These are phyloP conservation scores for Plantago elongata DNA, from an alignment of 257 asterid genomes.

Conservation along the genomic window DNA sequence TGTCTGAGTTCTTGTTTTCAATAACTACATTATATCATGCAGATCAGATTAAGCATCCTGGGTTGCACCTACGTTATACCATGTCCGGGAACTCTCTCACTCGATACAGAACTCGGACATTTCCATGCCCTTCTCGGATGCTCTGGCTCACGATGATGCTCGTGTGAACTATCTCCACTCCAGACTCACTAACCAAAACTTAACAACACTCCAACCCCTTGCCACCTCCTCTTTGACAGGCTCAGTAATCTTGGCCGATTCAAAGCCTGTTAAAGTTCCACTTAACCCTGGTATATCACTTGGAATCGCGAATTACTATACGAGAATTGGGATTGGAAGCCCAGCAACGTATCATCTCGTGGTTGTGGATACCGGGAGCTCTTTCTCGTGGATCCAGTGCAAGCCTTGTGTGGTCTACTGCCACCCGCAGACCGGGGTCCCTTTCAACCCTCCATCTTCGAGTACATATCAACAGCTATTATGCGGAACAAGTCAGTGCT, in stretches of 20 bases:
- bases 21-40: constrained; percentile 13
- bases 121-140: constrained; percentile 21
- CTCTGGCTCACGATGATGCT: constrained; percentile 29
- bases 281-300: constrained; percentile 36
- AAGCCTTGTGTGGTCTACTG: constrained; percentile 44
- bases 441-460: constrained; percentile 39
- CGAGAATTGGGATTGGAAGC: constrained; percentile 44
- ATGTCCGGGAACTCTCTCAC: constrained; percentile 16
- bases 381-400: constrained; percentile 54
- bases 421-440: constrained; percentile 39
- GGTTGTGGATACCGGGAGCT: constrained; percentile 55
- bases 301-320: constrained; percentile 46
- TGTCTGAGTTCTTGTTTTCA: not conserved
- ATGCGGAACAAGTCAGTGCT: constrained; percentile 36
- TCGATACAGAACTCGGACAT: constrained; percentile 14
- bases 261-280: constrained; percentile 28
- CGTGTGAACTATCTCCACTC: constrained; percentile 38
- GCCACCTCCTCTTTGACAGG: not conserved
- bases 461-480: constrained; percentile 29
- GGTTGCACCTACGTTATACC: constrained; percentile 37
- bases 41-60: constrained; percentile 21
- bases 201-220: constrained; percentile 1
- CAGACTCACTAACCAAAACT: constrained; percentile 25
- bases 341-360: constrained; percentile 48
- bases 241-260: constrained; percentile 14